Evolutionary conservation across 1,139 yeast species (phyloP), one percentile per base, ranked within the genome.

Genomic region (Suhomyces bolitotheri): DNA sequence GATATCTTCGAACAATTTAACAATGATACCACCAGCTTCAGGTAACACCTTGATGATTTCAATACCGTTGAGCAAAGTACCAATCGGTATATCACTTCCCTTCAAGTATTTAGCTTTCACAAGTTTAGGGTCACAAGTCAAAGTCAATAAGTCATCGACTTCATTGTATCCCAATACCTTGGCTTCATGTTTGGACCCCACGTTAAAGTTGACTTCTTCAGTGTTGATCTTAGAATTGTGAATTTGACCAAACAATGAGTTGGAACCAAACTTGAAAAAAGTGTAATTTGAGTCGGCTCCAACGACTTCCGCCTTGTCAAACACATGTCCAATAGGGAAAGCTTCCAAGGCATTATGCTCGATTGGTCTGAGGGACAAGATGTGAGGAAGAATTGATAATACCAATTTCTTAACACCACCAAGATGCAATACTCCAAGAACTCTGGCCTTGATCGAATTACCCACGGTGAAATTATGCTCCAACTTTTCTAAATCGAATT

Each of bases 251-350:
- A 64, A 50, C n/a, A 70, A 46, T 27, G 66, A 53, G 27, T 78
- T 77, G 22, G 76, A 73, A 21, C 82, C 85, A 31, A 85, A 58
- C 20, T 77, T 73, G 20, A 79, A 77, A 46, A 71, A 79, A 24
- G 82, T 53, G 51, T 76, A 82, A 34, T 69, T 64, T 3, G 73
- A 53, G 51, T 81, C 87, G 34, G 71, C 66, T 20, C 82, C 85
- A 36, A 71, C 64, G 22, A 90, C 74, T 21, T 72, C 74, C n/a
- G 69, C 68, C 8, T 62, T 61, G 5, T 82, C 88, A 36, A 89
- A 71, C 14, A 73, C 66, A 47, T 81, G 81, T 8, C 98, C 97
- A 29, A 82, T 58, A 12, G 95, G 89, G 62, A 84, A 82, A 0
- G 92, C 85, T 37, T 79, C 82, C 33, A 82, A 60, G 8, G 80